Conservation (phyloP, 805 yeast species). For the Monosporozyma unispora region DNA sequence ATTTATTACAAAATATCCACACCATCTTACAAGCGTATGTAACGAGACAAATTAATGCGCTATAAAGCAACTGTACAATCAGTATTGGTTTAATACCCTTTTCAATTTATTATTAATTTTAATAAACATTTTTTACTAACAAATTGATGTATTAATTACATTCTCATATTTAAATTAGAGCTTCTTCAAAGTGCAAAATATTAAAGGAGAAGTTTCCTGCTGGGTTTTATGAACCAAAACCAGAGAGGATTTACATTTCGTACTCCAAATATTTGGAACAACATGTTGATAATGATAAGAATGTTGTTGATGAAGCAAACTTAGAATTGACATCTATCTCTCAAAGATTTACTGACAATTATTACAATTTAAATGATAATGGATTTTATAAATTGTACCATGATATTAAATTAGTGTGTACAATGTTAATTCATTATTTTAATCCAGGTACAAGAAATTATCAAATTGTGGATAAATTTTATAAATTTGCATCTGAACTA, state of each 20-base stretch:
- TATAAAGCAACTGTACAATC: background rate
- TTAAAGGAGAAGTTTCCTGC: slow-evolving; percentile 36
- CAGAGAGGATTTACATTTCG: slow-evolving; percentile 36
- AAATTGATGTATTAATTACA: background rate
- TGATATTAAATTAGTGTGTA: slow-evolving; percentile 52
- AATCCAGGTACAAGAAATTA: slow-evolving; percentile 44
- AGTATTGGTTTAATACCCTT: background rate
- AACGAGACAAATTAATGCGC: background rate
- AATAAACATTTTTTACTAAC: background rate
- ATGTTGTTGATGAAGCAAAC: slow-evolving; percentile 18
- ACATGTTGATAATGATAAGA: slow-evolving; percentile 14
- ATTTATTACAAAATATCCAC: slow-evolving; percentile 13
- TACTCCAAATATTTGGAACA: slow-evolving; percentile 32
- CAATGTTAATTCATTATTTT: slow-evolving; percentile 38
- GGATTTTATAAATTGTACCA: slow-evolving; percentile 53
- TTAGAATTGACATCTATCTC: slow-evolving; percentile 34
- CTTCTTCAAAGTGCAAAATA: slow-evolving; percentile 27
- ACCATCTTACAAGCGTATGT: slow-evolving; percentile 18
- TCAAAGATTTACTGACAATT: slow-evolving; percentile 31
- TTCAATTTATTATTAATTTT: background rate
- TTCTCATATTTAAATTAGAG: slow-evolving; percentile 3
- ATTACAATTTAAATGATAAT: slow-evolving; percentile 31
- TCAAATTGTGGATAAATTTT: slow-evolving; percentile 49
- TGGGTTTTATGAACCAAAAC: slow-evolving; percentile 38
- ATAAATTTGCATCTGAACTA: slow-evolving; percentile 52